These are phyloP conservation scores for Cytospora mali DNA, from an alignment of 2,329 filamentous ascomycete species.

Conservation along the genomic window DNA sequence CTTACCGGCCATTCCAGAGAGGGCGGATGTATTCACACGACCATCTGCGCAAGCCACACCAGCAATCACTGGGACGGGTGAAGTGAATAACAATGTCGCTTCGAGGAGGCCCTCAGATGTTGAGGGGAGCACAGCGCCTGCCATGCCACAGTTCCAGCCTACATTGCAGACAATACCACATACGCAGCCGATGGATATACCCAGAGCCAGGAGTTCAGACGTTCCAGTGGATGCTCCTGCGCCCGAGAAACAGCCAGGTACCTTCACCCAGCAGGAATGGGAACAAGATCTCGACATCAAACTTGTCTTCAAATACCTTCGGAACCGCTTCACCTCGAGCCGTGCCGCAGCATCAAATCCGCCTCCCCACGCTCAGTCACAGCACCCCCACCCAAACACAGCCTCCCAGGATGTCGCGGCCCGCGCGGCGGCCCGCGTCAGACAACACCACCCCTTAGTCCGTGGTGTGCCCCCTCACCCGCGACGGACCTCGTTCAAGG, in stretches of 20 bases:
- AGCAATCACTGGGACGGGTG: constrained; percentile 23
- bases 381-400: constrained; percentile 52
- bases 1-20: constrained; percentile 66
- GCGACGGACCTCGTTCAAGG: constrained; percentile 59
- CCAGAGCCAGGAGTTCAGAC: constrained; percentile 35
- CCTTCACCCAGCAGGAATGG: constrained; percentile 80
- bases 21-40: constrained; percentile 38
- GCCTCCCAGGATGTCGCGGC: constrained; percentile 68
- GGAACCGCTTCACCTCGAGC: constrained; percentile 69
- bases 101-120: constrained; percentile 18
- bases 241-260: constrained; percentile 28
- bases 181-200: constrained; percentile 42
- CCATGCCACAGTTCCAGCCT: constrained; percentile 49
- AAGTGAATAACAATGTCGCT: constrained; percentile 27
- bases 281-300: constrained; percentile 88
- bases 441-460: constrained; percentile 87
- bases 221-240: constrained; percentile 21
- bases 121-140: constrained; percentile 18
- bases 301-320: constrained; percentile 87
- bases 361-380: constrained; percentile 47
- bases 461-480: constrained; percentile 59
- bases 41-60: constrained; percentile 19
- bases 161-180: constrained; percentile 42
- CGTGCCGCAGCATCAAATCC: constrained; percentile 43
- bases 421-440: constrained; percentile 74